Evolutionary conservation across 768 basidiomycete species (phyloP), one percentile per base, ranked within the genome.

Genomic region (Cystofilobasidium capitatum): DNA sequence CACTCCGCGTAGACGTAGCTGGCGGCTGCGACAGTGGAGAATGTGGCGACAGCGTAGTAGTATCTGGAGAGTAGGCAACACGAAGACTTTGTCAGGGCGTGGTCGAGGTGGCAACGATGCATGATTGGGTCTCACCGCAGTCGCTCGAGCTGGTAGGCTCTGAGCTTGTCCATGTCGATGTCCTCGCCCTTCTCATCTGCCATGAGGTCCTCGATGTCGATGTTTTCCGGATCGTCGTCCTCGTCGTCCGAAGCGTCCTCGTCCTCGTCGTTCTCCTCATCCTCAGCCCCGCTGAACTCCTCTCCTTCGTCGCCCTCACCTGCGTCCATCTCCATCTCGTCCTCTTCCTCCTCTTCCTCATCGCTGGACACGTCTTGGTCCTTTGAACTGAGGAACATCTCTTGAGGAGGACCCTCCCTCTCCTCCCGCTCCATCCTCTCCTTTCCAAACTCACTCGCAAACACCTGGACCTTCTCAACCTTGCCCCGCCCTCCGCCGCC

Each of bases 381-480:
- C 51, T 57, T 62, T 24, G 39, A 16, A 16, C 66, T 65, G n/a
- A 67, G 70, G 77, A 97, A 97, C 14, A 96, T 81, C 58, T 91
- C 89, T 0, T 81, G 74, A 0, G 92, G 93, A 0, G 94, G 96
- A 0, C 96, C 96, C 75, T 94, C 89, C 70, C 79, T 82, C 73
- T 96, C 92, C 76, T 98, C 96, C 54, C 81, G 82, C 47, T 83
- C 85, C 83, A 98, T 83, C 45, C 91, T 81, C 75, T 85, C 84
- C 75, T 88, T 89, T 16, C 94, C 94, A 76, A 97, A 98, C 72
- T 91, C 84, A 72, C 88, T 91, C n/a, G 90, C 90, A 74, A 92
- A 97, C 22, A 98, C 83, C 44, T 85, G 82, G 1, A 98, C 88
- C 69, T 81, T 86, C 39, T 87, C 75, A 14, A 98, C 81, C 62